Conservation (phyloP, 2,329 filamentous ascomycete species). For the Neopestalotiopsis sp. region DNA sequence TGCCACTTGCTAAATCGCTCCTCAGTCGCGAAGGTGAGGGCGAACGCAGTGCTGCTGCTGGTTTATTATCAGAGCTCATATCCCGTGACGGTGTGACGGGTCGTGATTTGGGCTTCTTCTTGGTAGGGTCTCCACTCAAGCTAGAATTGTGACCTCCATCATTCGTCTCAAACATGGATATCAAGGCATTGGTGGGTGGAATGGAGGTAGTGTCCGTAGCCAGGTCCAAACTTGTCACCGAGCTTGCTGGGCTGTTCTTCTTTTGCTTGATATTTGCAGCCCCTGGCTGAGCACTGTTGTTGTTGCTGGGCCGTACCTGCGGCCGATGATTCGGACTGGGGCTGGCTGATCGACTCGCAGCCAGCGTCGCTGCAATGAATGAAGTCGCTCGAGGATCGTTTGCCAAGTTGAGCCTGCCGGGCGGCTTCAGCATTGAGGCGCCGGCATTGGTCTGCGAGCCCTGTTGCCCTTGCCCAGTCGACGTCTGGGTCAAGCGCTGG, state of each 20-base stretch:
- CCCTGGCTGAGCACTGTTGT: conserved; percentile 28
- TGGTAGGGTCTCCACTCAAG: conserved; percentile 30
- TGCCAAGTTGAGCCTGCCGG: conserved; percentile 24
- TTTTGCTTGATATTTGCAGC: conserved; percentile 26
- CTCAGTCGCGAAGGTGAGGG: conserved; percentile 30
- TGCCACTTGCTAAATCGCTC: conserved; percentile 26
- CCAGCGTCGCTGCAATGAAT: conserved; percentile 65
- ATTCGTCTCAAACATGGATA: conserved; percentile 70
- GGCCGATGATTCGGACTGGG: conserved; percentile 47
- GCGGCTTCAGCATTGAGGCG: conserved; percentile 20
- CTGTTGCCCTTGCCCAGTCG: conserved; percentile 11
- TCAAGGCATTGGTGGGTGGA: conserved; percentile 66
- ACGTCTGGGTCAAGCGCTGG: conserved; percentile 31
- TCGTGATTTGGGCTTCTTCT: conserved; percentile 33
- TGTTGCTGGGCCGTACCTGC: conserved; percentile 21
- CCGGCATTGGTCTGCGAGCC: background rate
- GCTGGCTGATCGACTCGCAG: conserved; percentile 65
- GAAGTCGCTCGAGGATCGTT: conserved; percentile 58
- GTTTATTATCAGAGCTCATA: conserved; percentile 31
- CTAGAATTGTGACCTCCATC: conserved; percentile 22
- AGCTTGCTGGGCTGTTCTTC: conserved; percentile 37
- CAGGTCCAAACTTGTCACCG: conserved; percentile 37
- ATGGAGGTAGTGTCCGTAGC: conserved; percentile 61
- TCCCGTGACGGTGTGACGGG: conserved; percentile 38
- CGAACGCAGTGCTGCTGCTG: conserved; percentile 28